These are phyloP conservation scores for Entelexis sorbosivorans DNA, from an alignment of 1,139 yeast genomes.

Conservation along the genomic window DNA sequence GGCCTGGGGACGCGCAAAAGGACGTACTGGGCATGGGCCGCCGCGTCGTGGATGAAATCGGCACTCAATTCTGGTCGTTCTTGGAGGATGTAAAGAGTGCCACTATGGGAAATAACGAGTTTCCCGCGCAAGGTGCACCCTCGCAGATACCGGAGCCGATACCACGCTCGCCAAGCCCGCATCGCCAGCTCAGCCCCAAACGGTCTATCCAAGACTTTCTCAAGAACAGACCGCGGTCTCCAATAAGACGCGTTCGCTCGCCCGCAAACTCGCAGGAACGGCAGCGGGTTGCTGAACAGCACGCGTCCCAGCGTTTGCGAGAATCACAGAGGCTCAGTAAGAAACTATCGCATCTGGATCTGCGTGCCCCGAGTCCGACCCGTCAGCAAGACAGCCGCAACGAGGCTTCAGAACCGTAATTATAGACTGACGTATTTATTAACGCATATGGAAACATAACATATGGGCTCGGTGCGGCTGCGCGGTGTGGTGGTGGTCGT, in stretches of 20 bases:
- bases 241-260: slow-evolving; percentile 9
- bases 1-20: slow-evolving; percentile 15
- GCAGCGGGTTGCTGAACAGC: slow-evolving; percentile 11
- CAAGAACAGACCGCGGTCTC: slow-evolving; percentile 13
- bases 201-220: slow-evolving; percentile 17
- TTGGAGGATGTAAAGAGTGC: slow-evolving; percentile 31
- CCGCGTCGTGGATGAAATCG: slow-evolving; percentile 31
- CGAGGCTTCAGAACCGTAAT: background rate
- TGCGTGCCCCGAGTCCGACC: slow-evolving; percentile 9
- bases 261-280: slow-evolving; percentile 7
- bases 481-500: background rate
- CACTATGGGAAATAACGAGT: slow-evolving; percentile 27
- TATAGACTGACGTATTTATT: background rate
- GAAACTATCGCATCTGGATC: slow-evolving; percentile 16
- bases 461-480: background rate
- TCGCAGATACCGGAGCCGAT: background rate
- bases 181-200: slow-evolving; percentile 14
- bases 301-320: slow-evolving; percentile 12
- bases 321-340: slow-evolving; percentile 12
- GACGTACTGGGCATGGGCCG: slow-evolving; percentile 30
- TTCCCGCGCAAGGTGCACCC: background rate
- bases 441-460: background rate
- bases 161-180: slow-evolving; percentile 15
- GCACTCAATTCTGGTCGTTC: slow-evolving; percentile 31
- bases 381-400: background rate